Conservation (phyloP, 2,329 filamentous ascomycete species). For the Gaeumannomyces sp. region DNA sequence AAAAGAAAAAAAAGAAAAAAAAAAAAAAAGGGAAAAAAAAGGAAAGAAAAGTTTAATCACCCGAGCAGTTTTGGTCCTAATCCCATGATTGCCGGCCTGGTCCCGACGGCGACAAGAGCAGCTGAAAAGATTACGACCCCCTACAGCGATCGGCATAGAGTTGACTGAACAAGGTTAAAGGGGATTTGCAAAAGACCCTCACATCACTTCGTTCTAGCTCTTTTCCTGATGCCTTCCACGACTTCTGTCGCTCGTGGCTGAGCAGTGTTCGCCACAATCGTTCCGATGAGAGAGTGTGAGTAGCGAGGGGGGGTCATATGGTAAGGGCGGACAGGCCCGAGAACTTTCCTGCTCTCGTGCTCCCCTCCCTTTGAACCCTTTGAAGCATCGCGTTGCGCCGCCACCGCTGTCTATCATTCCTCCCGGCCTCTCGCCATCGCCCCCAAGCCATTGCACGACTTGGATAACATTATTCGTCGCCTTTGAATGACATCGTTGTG, state of each 20-base stretch:
- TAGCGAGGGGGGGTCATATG: no score
- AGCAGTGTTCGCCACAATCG: not conserved
- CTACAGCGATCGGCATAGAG: not conserved
- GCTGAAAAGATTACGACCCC: not conserved
- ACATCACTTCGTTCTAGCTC: not conserved
- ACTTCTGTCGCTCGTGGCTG: not conserved
- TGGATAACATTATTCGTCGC: not conserved
- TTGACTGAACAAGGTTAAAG: not conserved
- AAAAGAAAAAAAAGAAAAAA: no score
- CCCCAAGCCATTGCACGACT: no score
- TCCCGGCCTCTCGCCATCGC: no score
- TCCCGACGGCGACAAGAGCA: not conserved
- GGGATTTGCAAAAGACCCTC: not conserved
- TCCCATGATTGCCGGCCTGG: not conserved
- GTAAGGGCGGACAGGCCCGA: not conserved
- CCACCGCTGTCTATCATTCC: no score
- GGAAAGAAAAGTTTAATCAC: no score
- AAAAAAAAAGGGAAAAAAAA: no score
- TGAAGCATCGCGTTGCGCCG: no score
- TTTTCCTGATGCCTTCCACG: not conserved
- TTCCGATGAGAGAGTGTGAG: no score
- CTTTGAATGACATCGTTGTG: not conserved
- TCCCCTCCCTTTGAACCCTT: no score
- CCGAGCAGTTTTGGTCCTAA: no score
- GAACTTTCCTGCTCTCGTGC: not conserved